These are phyloP conservation scores for Sonneratia caseolaris DNA, from an alignment of 345 rosid genomes.

Conservation along the genomic window DNA sequence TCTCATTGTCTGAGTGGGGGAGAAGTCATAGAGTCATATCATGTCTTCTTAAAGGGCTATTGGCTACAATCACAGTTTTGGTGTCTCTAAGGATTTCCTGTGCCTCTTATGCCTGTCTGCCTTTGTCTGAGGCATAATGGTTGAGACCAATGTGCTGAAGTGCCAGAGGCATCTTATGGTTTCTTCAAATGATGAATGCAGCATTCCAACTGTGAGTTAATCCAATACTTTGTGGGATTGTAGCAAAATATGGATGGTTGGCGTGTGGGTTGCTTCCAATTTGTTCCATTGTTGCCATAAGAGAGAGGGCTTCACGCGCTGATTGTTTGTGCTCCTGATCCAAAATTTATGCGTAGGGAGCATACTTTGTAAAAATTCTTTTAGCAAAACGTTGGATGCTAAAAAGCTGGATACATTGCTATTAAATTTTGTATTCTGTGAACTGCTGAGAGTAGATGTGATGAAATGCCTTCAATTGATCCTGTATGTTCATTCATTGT, in stretches of 20 bases:
- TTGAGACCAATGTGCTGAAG: background rate
- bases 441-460: too few relatives aligned
- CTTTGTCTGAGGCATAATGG: background rate
- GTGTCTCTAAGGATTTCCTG: background rate
- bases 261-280: background rate
- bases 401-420: background rate
- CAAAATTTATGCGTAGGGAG: background rate
- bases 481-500: too few relatives aligned
- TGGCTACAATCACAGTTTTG: background rate
- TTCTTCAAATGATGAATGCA: background rate
- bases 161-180: background rate
- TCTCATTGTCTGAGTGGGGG: constrained; percentile 18
- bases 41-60: constrained; percentile 13
- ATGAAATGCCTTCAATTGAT: too few relatives aligned
- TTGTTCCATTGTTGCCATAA: too few relatives aligned
- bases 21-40: constrained; percentile 19
- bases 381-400: background rate
- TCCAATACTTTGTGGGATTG: background rate
- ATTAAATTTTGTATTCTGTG: too few relatives aligned
- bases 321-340: background rate
- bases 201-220: background rate
- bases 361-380: constrained; percentile 3
- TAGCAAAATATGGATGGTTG: background rate
- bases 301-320: background rate
- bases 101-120: background rate